Percentiles rank a stretch among this genome's conserved stretches.
phyloP scores from a whole-genome alignment of 306 rosid genomes.

The Quercus agrifolia region DNA sequence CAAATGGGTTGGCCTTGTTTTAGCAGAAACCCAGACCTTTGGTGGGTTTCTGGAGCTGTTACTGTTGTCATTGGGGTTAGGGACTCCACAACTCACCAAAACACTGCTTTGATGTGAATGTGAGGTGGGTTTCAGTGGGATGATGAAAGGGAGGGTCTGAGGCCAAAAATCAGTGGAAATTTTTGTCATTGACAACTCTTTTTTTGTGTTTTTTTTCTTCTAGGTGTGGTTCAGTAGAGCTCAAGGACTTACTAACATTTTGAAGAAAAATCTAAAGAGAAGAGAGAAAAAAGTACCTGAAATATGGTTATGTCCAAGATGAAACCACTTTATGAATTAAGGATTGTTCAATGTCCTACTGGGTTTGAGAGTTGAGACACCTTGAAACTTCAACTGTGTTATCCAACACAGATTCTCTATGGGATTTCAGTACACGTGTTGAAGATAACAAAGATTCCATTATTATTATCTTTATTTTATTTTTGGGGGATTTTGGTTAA shows the following conservation, averaged over 20 bases:
- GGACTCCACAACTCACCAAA: conserved; percentile 30
- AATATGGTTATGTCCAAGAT: neutral
- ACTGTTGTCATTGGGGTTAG: conserved; percentile 19
- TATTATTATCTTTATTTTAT: neutral
- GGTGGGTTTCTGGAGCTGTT: conserved; percentile 26
- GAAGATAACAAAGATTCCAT: conserved; percentile 36
- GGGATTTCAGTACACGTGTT: neutral
- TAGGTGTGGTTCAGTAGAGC: neutral
- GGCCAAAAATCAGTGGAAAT: conserved; percentile 61
- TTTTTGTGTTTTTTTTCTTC: too few relatives aligned
- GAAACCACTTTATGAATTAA: neutral
- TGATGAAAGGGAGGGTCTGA: conserved; percentile 34
- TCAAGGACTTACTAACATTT: conserved; percentile 13
- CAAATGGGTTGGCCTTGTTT: conserved; percentile 24
- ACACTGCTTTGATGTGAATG: conserved; percentile 26
- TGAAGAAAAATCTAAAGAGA: neutral
- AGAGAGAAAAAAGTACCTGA: neutral
- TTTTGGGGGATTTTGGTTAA: neutral
- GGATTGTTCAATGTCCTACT: neutral
- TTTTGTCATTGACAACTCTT: conserved; percentile 41
- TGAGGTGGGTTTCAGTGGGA: conserved; percentile 29
- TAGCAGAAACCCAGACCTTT: conserved; percentile 25
- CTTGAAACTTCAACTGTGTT: neutral
- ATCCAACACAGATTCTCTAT: neutral
- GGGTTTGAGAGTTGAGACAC: neutral